Evolutionary conservation across 2,329 filamentous ascomycete species (phyloP), one percentile per base, ranked within the genome.

Genomic region (Phoma sp.): DNA sequence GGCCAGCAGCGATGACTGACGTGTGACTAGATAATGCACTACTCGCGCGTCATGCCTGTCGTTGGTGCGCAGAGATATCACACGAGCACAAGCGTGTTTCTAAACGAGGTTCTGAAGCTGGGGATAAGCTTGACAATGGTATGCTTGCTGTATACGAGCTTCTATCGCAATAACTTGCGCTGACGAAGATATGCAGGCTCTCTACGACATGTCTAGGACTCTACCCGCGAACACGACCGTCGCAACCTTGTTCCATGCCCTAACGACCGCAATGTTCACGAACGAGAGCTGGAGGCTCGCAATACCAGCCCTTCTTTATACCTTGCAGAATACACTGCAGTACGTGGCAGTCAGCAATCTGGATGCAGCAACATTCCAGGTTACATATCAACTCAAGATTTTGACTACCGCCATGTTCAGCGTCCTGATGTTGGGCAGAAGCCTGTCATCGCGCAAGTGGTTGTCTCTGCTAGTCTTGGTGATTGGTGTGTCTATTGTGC

Each of bases 221-320:
- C 81, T 92, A 7, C 89, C 92, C 5, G 86, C 92, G 7, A 90
- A 90, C 26, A 91, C 91, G 18, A 90, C 92, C 2, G 89, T 89
- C 17, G 91, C 91, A 0, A 86, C 91, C 1, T 82, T 97, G 15
- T 91, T 96, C 69, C 84, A 87, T 66, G 88, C 92, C 68, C 85
- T 98, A 20, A 90, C 88, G 68, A 87, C 85, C 65, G 86, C 87
- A 25, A 89, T 97, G 14, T 96, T 98, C 71, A 88, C 89, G 0
- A 88, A 89, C 9, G 95, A 98, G 71, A 92, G 92, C 63, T 98
- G 93, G 93, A 96, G 96, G 75, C 79, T 99, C 60, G 92, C 91
- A 7, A 87, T 98, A 34, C 95, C 93, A 0, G 95, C 93, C 4
- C 83, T 87, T 4, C 81, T 98, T 1, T 98, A 96, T 72, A 96